Percentiles rank a stretch among this genome's conserved stretches.
phyloP scores from a whole-genome alignment of 257 asterid genomes.

The Nicotiana knightiana region DNA sequence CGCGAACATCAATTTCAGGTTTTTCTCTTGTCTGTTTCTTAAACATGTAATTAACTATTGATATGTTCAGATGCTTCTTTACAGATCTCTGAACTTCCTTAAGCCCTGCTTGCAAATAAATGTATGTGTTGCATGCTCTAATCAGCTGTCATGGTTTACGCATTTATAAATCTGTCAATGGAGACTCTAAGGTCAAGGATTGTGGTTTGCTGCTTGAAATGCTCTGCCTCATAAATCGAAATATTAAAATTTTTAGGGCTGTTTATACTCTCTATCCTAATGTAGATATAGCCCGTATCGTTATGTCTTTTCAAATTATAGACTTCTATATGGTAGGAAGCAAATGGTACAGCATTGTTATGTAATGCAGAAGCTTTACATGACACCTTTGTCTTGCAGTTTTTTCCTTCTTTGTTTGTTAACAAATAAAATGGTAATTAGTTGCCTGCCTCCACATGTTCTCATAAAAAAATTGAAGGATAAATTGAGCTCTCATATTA shows the following conservation, averaged over 20 bases:
- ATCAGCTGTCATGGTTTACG: background rate
- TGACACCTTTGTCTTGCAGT: background rate
- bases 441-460: background rate
- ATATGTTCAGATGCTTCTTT: background rate
- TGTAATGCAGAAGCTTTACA: background rate
- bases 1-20: conserved; percentile 75
- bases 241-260: too few relatives aligned
- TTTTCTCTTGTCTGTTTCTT: conserved; percentile 9
- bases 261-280: background rate
- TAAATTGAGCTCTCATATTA: background rate
- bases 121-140: background rate
- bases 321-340: background rate
- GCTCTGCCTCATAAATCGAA: background rate
- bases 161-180: background rate
- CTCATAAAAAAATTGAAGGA: background rate
- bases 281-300: background rate
- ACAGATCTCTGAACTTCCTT: background rate
- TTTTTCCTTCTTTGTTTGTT: background rate
- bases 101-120: background rate
- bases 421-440: background rate
- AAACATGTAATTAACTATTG: background rate
- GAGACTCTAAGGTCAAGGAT: background rate
- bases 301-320: background rate
- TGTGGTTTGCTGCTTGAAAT: conserved; percentile 1
- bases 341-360: background rate